A percentile compares a stretch with the other conserved stretches of the same genome.
phyloP scores from a whole-genome alignment of 1,139 yeast species.

The Pneumocystis murina region DNA sequence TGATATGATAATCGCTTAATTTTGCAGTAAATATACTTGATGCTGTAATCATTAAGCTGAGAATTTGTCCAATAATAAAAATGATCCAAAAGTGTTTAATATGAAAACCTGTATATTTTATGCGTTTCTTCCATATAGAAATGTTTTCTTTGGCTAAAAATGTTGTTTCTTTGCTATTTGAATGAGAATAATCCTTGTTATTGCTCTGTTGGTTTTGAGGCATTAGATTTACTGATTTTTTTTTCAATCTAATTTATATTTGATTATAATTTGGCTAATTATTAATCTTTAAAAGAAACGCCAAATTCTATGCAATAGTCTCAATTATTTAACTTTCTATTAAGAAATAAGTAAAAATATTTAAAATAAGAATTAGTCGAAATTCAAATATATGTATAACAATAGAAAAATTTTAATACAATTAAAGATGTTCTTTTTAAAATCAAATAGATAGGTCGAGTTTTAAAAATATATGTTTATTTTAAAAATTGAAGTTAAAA shows the following conservation, averaged over 20 bases:
- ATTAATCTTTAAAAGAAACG: too few species aligned
- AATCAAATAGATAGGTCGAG: too few species aligned
- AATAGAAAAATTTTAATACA: too few species aligned
- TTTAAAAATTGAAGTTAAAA: too few species aligned
- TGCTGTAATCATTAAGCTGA: constrained; percentile 29
- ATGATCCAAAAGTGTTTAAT: constrained; percentile 29
- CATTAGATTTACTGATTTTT: neutral
- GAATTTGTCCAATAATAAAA: constrained; percentile 29
- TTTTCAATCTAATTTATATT: neutral
- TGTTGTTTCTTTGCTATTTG: neutral
- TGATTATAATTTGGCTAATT: neutral
- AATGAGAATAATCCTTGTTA: neutral
- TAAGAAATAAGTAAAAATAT: too few species aligned
- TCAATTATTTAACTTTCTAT: too few species aligned
- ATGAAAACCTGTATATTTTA: constrained; percentile 13
- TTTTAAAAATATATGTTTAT: too few species aligned
- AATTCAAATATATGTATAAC: too few species aligned
- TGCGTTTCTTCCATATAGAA: neutral
- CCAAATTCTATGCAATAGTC: too few species aligned
- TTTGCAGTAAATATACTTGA: constrained; percentile 31
- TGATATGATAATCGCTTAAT: constrained; percentile 25
- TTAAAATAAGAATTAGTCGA: too few species aligned
- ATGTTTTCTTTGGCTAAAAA: neutral
- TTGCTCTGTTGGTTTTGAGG: neutral
- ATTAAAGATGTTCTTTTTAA: too few species aligned